phyloP scores from a whole-genome alignment of 2,329 filamentous ascomycete species.

The Colletotrichum costaricense region DNA sequence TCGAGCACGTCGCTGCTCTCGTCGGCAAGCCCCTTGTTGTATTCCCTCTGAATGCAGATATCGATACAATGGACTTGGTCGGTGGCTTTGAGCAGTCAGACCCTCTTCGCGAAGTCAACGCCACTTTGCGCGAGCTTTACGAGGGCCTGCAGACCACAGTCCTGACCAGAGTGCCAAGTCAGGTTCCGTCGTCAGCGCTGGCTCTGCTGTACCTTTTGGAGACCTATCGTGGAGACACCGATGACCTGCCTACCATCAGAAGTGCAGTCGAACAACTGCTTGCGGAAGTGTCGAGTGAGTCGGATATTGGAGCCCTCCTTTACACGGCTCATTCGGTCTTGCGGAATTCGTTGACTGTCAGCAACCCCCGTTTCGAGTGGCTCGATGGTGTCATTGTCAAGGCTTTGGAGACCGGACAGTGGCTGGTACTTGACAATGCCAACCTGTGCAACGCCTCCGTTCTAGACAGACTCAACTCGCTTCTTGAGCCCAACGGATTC shows the following conservation, averaged over 20 bases:
- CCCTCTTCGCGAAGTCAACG: conserved; percentile 76
- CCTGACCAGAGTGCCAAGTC: conserved; percentile 59
- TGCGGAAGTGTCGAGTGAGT: conserved; percentile 53
- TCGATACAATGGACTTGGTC: conserved; percentile 96
- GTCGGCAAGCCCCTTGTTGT: conserved; percentile 82
- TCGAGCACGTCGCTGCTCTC: conserved; percentile 83
- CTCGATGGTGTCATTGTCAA: conserved; percentile 92
- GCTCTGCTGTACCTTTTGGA: conserved; percentile 64
- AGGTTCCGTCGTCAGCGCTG: conserved; percentile 59
- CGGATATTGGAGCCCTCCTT: conserved; percentile 59
- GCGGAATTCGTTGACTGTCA: conserved; percentile 65
- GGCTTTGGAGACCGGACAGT: conserved; percentile 86
- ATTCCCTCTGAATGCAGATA: conserved; percentile 92
- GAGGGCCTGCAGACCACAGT: conserved; percentile 63
- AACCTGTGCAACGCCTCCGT: conserved; percentile 97
- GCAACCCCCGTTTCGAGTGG: conserved; percentile 92
- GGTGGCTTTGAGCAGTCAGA: conserved; percentile 97
- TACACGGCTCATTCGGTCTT: conserved; percentile 62
- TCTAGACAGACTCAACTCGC: conserved; percentile 91
- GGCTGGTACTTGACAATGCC: conserved; percentile 96
- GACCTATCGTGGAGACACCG: conserved; percentile 50
- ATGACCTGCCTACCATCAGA: conserved; percentile 51
- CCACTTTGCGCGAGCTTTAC: conserved; percentile 60
- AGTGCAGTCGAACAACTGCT: conserved; percentile 53
- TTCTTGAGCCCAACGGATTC: conserved; percentile 89